These are phyloP conservation scores for Aspergillus homomorphus DNA, from an alignment of 495 filamentous ascomycete species.

Conservation along the genomic window DNA sequence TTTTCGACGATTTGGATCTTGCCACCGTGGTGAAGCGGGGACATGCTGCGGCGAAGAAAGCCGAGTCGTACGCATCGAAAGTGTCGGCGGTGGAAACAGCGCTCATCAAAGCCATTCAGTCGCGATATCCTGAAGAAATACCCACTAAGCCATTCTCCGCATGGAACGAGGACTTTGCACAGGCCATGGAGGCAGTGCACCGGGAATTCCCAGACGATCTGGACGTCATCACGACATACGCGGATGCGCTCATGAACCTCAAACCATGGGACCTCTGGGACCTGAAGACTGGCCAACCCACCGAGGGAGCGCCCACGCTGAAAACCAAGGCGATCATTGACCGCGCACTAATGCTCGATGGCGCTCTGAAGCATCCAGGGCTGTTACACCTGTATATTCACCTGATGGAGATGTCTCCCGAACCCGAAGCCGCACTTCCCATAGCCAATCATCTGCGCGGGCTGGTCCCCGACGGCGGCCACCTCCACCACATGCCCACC, in stretches of 20 bases:
- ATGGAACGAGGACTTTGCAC: constrained; percentile 54
- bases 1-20: constrained; percentile 54
- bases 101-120: constrained; percentile 52
- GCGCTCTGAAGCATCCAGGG: constrained; percentile 49
- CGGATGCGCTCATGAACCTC: constrained; percentile 62
- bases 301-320: constrained; percentile 49
- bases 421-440: constrained; percentile 52
- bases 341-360: constrained; percentile 37
- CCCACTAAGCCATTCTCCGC: constrained; percentile 38
- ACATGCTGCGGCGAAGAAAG: constrained; percentile 38
- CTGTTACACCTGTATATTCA: constrained; percentile 67
- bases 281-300: constrained; percentile 54
- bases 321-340: constrained; percentile 60
- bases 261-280: constrained; percentile 66
- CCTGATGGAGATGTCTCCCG: constrained; percentile 64
- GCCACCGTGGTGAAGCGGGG: constrained; percentile 38
- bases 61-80: constrained; percentile 26
- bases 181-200: constrained; percentile 57
- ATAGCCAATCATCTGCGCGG: constrained; percentile 56
- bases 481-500: constrained; percentile 65
- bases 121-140: constrained; percentile 47
- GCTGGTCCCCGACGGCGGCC: constrained; percentile 60
- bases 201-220: constrained; percentile 48
- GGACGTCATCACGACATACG: constrained; percentile 57
- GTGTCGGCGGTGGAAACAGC: constrained; percentile 49